Percentiles rank a stretch among this genome's conserved stretches.
Evolutionary conservation across 768 basidiomycete species (phyloP).

Genomic region (Collybia mongolica): DNA sequence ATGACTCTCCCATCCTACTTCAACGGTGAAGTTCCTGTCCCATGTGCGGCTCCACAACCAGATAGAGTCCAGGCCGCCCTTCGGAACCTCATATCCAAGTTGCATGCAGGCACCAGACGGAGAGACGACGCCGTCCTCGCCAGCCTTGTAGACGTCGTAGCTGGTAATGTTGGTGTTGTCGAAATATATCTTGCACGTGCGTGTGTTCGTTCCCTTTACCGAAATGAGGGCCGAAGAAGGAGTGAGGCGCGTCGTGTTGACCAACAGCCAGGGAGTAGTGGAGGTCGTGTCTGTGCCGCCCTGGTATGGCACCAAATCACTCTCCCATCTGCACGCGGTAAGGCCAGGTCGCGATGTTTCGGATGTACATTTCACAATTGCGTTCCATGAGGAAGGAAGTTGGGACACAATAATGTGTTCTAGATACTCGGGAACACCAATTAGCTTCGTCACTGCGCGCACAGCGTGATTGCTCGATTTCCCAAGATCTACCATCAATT

Average conservation of each 20-base stretch:
- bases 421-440: background rate
- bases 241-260: conserved; percentile 9
- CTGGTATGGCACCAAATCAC: background rate
- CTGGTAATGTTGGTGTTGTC: conserved; percentile 20
- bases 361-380: background rate
- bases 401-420: background rate
- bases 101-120: background rate
- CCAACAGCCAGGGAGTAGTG: conserved; percentile 15
- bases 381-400: background rate
- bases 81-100: conserved; percentile 4
- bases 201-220: conserved; percentile 53
- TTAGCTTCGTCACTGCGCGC: background rate
- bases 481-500: conserved; percentile 22
- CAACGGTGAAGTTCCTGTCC: conserved; percentile 44
- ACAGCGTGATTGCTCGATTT: background rate
- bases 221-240: conserved; percentile 33
- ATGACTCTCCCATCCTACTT: conserved; percentile 34
- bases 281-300: background rate
- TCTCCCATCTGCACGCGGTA: background rate
- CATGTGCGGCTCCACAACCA: conserved; percentile 55
- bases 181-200: conserved; percentile 60
- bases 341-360: background rate
- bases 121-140: background rate
- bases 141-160: background rate
- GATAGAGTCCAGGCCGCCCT: conserved; percentile 32